phyloP scores from a whole-genome alignment of 805 yeast species.

The Nakazawaea sp. region DNA sequence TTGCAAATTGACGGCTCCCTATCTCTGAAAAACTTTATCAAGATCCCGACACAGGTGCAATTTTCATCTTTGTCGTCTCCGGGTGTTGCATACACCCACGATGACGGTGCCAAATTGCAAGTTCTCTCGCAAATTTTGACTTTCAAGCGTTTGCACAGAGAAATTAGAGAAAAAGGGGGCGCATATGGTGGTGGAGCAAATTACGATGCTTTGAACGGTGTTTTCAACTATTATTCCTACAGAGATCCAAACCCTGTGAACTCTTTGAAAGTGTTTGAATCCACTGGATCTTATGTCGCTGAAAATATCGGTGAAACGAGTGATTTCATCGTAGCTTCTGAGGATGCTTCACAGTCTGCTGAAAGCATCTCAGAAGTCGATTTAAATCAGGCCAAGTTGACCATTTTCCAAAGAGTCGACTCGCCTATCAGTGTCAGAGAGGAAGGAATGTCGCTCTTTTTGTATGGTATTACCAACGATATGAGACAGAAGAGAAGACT shows the following conservation, averaged over 20 bases:
- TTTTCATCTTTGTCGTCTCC: conserved; percentile 63
- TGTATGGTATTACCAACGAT: conserved; percentile 67
- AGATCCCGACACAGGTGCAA: conserved; percentile 84
- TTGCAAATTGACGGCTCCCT: background rate
- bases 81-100: conserved; percentile 60
- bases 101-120: conserved; percentile 83
- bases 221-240: conserved; percentile 79
- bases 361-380: conserved; percentile 41
- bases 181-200: conserved; percentile 96
- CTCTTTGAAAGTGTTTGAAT: conserved; percentile 54
- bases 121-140: conserved; percentile 75
- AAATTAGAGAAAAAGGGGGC: conserved; percentile 92
- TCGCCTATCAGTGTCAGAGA: conserved; percentile 78
- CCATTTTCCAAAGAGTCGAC: conserved; percentile 87
- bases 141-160: conserved; percentile 79
- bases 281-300: conserved; percentile 42
- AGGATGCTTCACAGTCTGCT: conserved; percentile 18
- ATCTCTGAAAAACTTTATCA: too few species aligned
- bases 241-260: conserved; percentile 85
- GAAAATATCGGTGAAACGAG: conserved; percentile 23
- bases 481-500: conserved; percentile 78
- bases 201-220: conserved; percentile 75
- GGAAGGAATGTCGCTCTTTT: conserved; percentile 66
- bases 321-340: conserved; percentile 22
- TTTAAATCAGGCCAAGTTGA: conserved; percentile 82